Evolutionary conservation across 179 eudicot species (phyloP), one percentile per base, ranked within the genome.

Genomic region (Drosera spatulata): DNA sequence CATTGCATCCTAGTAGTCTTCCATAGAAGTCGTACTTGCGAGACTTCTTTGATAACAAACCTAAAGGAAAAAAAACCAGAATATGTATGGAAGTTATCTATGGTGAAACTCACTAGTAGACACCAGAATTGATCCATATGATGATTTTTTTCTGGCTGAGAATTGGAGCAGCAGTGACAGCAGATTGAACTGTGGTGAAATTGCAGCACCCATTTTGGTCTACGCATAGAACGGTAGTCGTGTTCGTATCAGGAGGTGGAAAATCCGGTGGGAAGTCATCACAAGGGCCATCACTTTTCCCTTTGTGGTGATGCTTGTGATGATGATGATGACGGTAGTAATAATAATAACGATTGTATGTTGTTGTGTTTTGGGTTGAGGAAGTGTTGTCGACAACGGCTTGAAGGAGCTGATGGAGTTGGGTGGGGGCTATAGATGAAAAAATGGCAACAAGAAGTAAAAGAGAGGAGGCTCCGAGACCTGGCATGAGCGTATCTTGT

Each of bases 121-220:
- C 61, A 48, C 95, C 96, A 6, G 66, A 71, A 71, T 88, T 85
- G 71, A 88, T 85, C 97, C 97, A 91, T 33, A 91, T 66, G 3
- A 80, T 43, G 62, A 67, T 76, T 73, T 84, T 74, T 65, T 81
- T 88, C 49, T 63, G 81, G 75, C 84, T 82, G 51, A 74, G 66
- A 50, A 66, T 64, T 6, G 76, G 82, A 2, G 82, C 81, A 39
- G 88, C 85, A 61, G 85, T 86, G 4, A 91, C 75, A 40, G 97
- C 97, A 2, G 94, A 75, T 58, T 91, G 96, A 8, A 91, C 78
- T 0, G 91, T 76, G 0, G 96, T 88, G 72, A 83, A 91, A 61
- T 88, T 83, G 63, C 97, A 91, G 53, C 97, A 91, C n/a, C 97
- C 97, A 33, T 85, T 83, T 33, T 59, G 71, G 71, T 91, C 97